A percentile compares a stretch with the other conserved stretches of the same genome.
Conservation (phyloP, 306 rosid species). For the Prunus dulcis region DNA sequence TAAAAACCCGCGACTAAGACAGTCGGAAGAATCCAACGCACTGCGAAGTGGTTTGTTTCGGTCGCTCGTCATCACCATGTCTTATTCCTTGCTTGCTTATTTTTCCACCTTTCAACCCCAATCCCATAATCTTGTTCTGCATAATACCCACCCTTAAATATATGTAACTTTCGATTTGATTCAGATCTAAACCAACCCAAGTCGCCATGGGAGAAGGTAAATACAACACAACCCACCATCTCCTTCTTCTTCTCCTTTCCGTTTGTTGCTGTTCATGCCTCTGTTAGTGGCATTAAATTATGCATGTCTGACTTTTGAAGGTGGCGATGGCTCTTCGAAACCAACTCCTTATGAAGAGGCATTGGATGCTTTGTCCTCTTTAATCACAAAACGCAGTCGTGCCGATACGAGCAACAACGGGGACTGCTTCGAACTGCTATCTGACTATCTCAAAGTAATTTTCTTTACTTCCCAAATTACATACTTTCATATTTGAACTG, state of each 20-base stretch:
- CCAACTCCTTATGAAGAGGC: slow-evolving; percentile 67
- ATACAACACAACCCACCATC: neutral
- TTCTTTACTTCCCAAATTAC: neutral
- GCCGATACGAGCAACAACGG: slow-evolving; percentile 69
- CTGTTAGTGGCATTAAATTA: slow-evolving; percentile 9
- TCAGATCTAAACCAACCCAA: slow-evolving; percentile 20
- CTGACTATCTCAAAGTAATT: slow-evolving; percentile 62
- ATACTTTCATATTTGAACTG: neutral
- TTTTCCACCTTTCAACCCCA: slow-evolving; percentile 12
- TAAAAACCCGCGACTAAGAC: neutral
- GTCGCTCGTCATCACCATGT: neutral
- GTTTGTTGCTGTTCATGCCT: neutral
- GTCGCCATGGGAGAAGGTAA: slow-evolving; percentile 30
- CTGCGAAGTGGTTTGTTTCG: neutral
- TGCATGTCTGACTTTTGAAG: slow-evolving; percentile 25
- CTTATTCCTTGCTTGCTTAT: neutral
- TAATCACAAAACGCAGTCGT: slow-evolving; percentile 78
- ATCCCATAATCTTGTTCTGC: neutral
- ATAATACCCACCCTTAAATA: neutral
- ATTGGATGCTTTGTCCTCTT: slow-evolving; percentile 71
- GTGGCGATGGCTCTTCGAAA: slow-evolving; percentile 36
- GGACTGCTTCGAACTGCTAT: slow-evolving; percentile 63
- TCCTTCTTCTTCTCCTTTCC: neutral
- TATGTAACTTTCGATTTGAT: neutral
- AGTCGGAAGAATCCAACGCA: neutral